These are phyloP conservation scores for Malus sieversii DNA, from an alignment of 306 rosid genomes.

Conservation along the genomic window DNA sequence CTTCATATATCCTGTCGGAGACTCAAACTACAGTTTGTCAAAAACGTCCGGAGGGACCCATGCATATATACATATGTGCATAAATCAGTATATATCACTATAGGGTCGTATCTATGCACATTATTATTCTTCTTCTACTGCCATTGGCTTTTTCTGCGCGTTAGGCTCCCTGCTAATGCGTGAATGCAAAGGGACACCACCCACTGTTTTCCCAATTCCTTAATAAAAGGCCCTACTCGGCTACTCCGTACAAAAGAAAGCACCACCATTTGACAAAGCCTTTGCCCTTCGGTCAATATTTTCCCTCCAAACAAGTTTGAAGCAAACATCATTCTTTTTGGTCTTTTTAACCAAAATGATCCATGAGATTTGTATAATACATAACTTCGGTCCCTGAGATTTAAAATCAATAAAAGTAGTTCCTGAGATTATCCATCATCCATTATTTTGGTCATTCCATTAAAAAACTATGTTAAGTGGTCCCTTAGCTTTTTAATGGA, in stretches of 20 bases:
- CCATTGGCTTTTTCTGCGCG: background rate
- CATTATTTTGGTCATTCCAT: no score
- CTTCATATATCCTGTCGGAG: conserved; percentile 38
- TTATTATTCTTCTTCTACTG: background rate
- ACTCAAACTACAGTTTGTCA: conserved; percentile 36
- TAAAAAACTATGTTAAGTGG: no score
- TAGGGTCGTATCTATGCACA: background rate
- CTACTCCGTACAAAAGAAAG: background rate
- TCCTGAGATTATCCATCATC: no score
- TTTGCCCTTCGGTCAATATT: no score
- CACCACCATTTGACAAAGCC: background rate
- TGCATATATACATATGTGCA: no score
- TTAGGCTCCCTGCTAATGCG: background rate
- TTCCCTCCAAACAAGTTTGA: no score
- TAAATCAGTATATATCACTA: background rate
- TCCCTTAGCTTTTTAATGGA: no score
- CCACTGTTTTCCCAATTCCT: background rate
- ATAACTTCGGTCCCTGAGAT: no score
- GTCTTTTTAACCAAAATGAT: no score
- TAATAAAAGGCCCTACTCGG: background rate
- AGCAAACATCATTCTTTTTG: no score
- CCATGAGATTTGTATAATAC: no score
- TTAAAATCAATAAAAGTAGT: no score
- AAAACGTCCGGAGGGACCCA: conserved; percentile 24
- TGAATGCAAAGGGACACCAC: background rate